Evolutionary conservation across 441 rosid species (phyloP).

Genomic region (Gossypium laxum): DNA sequence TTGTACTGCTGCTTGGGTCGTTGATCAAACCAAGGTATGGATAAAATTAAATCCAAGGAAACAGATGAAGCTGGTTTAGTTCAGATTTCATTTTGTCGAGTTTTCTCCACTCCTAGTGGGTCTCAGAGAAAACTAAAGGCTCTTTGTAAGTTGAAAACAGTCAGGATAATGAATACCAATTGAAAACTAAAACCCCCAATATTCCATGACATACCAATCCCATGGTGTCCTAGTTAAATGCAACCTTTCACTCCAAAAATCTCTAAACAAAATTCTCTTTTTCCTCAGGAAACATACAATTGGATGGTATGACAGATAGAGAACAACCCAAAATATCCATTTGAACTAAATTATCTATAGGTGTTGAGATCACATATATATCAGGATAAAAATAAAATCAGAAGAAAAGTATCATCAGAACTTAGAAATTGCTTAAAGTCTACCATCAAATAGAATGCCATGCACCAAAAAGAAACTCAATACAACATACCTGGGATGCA

Average conservation of each 20-base stretch:
- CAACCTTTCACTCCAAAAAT: not conserved
- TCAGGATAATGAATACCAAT: not conserved
- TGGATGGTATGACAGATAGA: not conserved
- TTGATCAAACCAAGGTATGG: not conserved
- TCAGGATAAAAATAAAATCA: not conserved
- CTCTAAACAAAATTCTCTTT: not conserved
- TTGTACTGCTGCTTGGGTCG: not conserved
- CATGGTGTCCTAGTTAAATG: not conserved
- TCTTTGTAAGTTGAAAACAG: not conserved
- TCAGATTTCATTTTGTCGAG: not conserved
- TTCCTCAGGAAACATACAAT: not conserved
- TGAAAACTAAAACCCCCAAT: not conserved
- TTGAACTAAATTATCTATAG: not conserved
- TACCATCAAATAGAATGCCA: not conserved
- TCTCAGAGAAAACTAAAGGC: not conserved
- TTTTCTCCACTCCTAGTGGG: not conserved
- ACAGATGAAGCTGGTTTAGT: not conserved
- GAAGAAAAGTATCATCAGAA: not conserved
- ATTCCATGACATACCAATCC: not conserved
- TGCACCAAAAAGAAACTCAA: not conserved
- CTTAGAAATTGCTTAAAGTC: not conserved
- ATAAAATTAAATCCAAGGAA: not conserved
- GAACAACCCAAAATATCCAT: not conserved
- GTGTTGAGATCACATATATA: not conserved
- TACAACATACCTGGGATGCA: constrained; percentile 48